Conservation (phyloP, 345 rosid genomes). For the Heritiera fomes region DNA sequence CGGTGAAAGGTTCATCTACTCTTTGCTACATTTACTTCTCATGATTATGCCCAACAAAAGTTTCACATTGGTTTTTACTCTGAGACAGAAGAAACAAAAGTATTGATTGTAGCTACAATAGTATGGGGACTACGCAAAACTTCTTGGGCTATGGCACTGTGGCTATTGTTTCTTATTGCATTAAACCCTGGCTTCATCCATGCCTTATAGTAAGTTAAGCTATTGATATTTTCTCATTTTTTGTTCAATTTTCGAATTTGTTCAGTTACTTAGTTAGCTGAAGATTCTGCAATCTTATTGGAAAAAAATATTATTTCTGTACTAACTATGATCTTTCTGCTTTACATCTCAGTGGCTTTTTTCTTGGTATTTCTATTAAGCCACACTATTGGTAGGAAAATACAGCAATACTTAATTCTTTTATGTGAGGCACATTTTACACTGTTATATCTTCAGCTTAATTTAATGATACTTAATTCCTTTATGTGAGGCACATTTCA, state of each 20-base stretch:
- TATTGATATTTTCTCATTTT: too few species aligned
- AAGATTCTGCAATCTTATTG: background rate
- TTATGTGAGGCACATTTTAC: constrained; percentile 27
- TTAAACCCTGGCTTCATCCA: too few species aligned
- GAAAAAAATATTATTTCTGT: constrained; percentile 2
- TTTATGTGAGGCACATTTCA: too few species aligned
- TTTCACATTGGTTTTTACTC: background rate
- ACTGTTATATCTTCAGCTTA: constrained; percentile 22
- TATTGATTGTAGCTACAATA: background rate
- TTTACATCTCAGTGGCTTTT: constrained; percentile 18
- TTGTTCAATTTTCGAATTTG: background rate
- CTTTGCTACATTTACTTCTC: background rate
- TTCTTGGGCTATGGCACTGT: too few species aligned
- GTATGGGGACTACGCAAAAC: too few species aligned
- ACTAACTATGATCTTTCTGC: constrained; percentile 15
- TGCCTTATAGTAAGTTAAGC: too few species aligned
- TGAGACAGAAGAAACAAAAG: constrained; percentile 21
- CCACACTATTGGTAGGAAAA: constrained; percentile 7
- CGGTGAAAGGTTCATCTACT: background rate
- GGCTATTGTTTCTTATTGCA: too few species aligned
- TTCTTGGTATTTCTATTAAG: constrained; percentile 25
- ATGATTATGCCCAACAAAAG: background rate
- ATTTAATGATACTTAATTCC: background rate
- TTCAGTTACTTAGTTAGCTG: background rate
- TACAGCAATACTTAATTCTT: constrained; percentile 16